A percentile compares a stretch with the other conserved stretches of the same genome.
Conservation (phyloP, 768 basidiomycete genomes). For the Leucocoprinus sp. region DNA sequence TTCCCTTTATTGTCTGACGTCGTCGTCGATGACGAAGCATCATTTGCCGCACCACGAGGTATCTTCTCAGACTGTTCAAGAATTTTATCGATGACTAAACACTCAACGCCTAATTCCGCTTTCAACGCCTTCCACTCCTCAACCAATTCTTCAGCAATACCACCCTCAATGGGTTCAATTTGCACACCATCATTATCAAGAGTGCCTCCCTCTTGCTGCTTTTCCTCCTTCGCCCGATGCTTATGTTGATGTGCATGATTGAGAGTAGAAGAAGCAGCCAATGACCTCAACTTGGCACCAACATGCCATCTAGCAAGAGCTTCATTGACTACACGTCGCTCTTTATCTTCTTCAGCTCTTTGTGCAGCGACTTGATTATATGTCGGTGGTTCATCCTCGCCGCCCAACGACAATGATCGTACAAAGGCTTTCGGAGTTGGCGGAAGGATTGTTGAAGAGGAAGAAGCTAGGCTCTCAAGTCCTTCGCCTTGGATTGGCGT, state of each 20-base stretch:
- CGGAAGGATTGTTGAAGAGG: constrained; percentile 65
- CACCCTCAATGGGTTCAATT: constrained; percentile 28
- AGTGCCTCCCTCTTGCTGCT: neutral
- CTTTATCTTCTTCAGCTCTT: constrained; percentile 37
- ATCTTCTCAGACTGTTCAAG: constrained; percentile 32
- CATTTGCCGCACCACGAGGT: constrained; percentile 8
- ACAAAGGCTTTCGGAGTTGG: constrained; percentile 53
- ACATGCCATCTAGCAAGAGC: constrained; percentile 66
- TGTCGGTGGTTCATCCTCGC: constrained; percentile 49
- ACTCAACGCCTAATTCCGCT: constrained; percentile 71
- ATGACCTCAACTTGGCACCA: constrained; percentile 35
- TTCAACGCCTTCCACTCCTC: constrained; percentile 79
- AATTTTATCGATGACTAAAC: constrained; percentile 67
- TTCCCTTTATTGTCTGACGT: constrained; percentile 15
- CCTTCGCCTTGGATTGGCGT: constrained; percentile 38
- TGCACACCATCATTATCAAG: neutral
- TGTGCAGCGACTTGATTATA: constrained; percentile 56
- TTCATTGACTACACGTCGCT: constrained; percentile 46
- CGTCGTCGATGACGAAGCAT: constrained; percentile 8
- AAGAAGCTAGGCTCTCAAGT: constrained; percentile 50
- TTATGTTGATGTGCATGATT: neutral
- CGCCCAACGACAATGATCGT: constrained; percentile 11
- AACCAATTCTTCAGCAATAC: constrained; percentile 55
- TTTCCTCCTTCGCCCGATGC: neutral
- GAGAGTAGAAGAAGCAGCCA: neutral